Conservation (phyloP, 2,329 filamentous ascomycete genomes). For the Lecanicillium sp. region DNA sequence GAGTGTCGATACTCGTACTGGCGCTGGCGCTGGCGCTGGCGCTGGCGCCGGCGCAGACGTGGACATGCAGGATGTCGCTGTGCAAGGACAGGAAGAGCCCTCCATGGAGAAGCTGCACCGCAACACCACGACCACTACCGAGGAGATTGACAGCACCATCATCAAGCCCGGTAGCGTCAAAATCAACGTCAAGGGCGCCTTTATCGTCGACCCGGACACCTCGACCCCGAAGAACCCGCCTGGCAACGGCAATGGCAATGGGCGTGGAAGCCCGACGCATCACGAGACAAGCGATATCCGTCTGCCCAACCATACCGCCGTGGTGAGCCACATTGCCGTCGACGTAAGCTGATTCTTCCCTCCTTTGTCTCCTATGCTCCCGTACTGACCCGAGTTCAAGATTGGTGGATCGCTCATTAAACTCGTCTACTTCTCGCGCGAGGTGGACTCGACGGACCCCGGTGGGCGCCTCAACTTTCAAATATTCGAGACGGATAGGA, state of each 20-base stretch:
- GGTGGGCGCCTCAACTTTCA: constrained; percentile 92
- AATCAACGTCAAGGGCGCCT: constrained; percentile 95
- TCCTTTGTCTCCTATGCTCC: constrained; percentile 8
- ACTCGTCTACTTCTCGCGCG: constrained; percentile 92
- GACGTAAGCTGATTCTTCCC: constrained; percentile 57
- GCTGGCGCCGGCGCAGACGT: background rate
- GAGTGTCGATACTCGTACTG: too few species aligned
- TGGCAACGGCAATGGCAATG: constrained; percentile 24
- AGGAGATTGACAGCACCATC: constrained; percentile 54
- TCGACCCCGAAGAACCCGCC: constrained; percentile 37
- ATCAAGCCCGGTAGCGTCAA: constrained; percentile 65
- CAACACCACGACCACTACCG: constrained; percentile 36
- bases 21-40: background rate
- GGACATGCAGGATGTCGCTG: background rate
- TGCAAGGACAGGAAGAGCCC: constrained; percentile 1
- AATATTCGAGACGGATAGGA: constrained; percentile 91
- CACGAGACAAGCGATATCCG: constrained; percentile 85
- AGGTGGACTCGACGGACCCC: constrained; percentile 68
- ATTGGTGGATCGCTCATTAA: constrained; percentile 95
- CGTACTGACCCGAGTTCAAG: constrained; percentile 33
- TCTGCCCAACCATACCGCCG: constrained; percentile 88
- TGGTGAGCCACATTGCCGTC: constrained; percentile 94
- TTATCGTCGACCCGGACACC: constrained; percentile 82
- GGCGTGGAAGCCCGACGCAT: constrained; percentile 39
- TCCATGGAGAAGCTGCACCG: background rate